These are phyloP conservation scores for Diaporthe ilicicola DNA, from an alignment of 2,329 filamentous ascomycete species.

Conservation along the genomic window DNA sequence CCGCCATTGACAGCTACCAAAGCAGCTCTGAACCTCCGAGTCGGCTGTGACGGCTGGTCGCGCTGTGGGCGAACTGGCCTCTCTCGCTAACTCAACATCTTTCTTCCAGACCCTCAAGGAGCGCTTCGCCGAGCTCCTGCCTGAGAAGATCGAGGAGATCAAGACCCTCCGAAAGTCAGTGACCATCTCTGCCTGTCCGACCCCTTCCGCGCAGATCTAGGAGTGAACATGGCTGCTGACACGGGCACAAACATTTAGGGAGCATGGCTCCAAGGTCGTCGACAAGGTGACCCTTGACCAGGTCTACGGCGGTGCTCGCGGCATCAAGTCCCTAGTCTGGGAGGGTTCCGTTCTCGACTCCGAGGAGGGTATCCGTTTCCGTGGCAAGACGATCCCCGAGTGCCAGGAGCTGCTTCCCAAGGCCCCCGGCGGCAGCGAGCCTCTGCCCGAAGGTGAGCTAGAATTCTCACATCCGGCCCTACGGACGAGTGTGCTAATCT, in stretches of 20 bases:
- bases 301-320: conserved; percentile 98
- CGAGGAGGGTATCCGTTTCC: conserved; percentile 99
- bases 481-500: neutral
- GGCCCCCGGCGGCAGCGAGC: conserved; percentile 95
- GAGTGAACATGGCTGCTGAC: conserved; percentile 38
- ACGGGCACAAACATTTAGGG: conserved; percentile 60
- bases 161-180: conserved; percentile 96
- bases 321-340: conserved; percentile 99
- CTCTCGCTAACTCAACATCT: conserved; percentile 36
- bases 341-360: conserved; percentile 98
- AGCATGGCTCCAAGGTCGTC: conserved; percentile 92
- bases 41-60: neutral
- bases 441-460: conserved; percentile 84
- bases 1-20: neutral
- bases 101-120: conserved; percentile 87
- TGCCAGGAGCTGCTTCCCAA: conserved; percentile 98
- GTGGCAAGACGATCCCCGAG: conserved; percentile 98
- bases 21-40: neutral
- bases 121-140: conserved; percentile 94
- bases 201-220: conserved; percentile 25
- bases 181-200: conserved; percentile 29
- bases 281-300: conserved; percentile 99
- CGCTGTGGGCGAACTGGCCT: conserved; percentile 2
- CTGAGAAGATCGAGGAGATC: conserved; percentile 96
- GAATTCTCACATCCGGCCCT: neutral